A percentile compares a stretch with the other conserved stretches of the same genome.
These are phyloP conservation scores for Physcomitrium patens DNA, from an alignment of 225 moss, liverwort and hornwort genomes.

Conservation along the genomic window DNA sequence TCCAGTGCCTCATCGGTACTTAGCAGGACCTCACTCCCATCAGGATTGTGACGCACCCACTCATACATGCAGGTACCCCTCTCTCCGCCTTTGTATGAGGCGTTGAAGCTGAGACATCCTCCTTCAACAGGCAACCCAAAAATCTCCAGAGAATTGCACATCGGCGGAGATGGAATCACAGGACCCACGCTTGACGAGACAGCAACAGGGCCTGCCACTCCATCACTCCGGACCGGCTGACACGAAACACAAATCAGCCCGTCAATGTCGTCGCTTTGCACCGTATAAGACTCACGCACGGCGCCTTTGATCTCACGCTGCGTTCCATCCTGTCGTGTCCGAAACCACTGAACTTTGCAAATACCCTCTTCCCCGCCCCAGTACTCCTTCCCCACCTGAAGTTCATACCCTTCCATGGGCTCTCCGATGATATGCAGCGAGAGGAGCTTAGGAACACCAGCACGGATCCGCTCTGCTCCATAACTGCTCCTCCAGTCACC, in stretches of 20 bases:
- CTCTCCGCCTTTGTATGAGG: conserved; percentile 80
- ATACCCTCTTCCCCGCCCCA: conserved; percentile 91
- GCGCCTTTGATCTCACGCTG: conserved; percentile 94
- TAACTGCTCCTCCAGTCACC: conserved; percentile 71
- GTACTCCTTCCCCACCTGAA: conserved; percentile 78
- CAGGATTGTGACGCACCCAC: conserved; percentile 74
- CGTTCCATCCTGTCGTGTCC: conserved; percentile 87
- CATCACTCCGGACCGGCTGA: conserved; percentile 85
- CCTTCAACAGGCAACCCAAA: conserved; percentile 82
- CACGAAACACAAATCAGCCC: conserved; percentile 87
- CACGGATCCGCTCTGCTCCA: conserved; percentile 61
- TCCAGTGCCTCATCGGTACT: conserved; percentile 58
- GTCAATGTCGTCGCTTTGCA: conserved; percentile 75
- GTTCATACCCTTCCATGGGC: conserved; percentile 74
- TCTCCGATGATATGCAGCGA: conserved; percentile 72
- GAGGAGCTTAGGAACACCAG: conserved; percentile 72
- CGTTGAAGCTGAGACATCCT: conserved; percentile 76
- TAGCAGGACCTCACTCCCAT: conserved; percentile 57
- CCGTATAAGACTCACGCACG: conserved; percentile 61
- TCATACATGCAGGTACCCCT: conserved; percentile 78
- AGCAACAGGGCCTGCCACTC: conserved; percentile 71
- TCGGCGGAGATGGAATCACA: conserved; percentile 78
- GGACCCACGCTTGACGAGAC: conserved; percentile 87
- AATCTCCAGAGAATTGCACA: conserved; percentile 74
- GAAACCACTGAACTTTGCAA: conserved; percentile 82